These are phyloP conservation scores for Fonsecaea multimorphosa DNA, from an alignment of 2,329 filamentous ascomycete genomes.

Conservation along the genomic window DNA sequence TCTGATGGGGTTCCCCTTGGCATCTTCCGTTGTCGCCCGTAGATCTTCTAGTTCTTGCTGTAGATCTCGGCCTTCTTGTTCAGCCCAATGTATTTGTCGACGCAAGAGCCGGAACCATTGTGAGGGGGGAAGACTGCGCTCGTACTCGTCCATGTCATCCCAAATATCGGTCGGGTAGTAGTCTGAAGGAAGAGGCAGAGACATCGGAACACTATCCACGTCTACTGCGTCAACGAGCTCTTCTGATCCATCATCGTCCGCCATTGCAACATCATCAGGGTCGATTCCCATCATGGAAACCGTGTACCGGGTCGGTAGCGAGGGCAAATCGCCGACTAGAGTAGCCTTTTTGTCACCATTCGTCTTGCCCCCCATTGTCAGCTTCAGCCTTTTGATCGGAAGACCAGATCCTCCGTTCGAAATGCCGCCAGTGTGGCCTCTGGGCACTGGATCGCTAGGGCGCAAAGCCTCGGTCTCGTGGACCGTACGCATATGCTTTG, in stretches of 20 bases:
- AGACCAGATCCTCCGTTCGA: conserved; percentile 33
- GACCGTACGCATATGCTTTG: conserved; percentile 98
- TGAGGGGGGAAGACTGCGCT: conserved; percentile 50
- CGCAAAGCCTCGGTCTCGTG: conserved; percentile 94
- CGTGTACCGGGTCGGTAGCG: conserved; percentile 35
- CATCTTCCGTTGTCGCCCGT: conserved; percentile 34
- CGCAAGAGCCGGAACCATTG: conserved; percentile 54
- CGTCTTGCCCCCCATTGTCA: conserved; percentile 37
- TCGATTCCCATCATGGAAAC: conserved; percentile 32
- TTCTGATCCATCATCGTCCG: conserved; percentile 38
- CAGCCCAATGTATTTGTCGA: conserved; percentile 56
- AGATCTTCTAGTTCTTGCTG: conserved; percentile 42
- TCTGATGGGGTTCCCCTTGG: conserved; percentile 32
- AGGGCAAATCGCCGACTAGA: conserved; percentile 36
- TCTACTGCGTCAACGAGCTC: conserved; percentile 39
- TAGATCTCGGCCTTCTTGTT: conserved; percentile 50
- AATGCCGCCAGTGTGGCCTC: conserved; percentile 47
- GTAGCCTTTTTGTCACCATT: conserved; percentile 36
- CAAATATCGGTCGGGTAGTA: conserved; percentile 47
- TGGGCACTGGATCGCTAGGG: conserved; percentile 60
- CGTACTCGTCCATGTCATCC: conserved; percentile 51
- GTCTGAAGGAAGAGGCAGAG: conserved; percentile 40
- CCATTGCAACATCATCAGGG: conserved; percentile 42
- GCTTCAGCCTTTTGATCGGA: conserved; percentile 37
- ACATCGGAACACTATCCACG: conserved; percentile 47